phyloP scores from a whole-genome alignment of 176 grass and related monocot species.

The Miscanthus lutarioriparius region DNA sequence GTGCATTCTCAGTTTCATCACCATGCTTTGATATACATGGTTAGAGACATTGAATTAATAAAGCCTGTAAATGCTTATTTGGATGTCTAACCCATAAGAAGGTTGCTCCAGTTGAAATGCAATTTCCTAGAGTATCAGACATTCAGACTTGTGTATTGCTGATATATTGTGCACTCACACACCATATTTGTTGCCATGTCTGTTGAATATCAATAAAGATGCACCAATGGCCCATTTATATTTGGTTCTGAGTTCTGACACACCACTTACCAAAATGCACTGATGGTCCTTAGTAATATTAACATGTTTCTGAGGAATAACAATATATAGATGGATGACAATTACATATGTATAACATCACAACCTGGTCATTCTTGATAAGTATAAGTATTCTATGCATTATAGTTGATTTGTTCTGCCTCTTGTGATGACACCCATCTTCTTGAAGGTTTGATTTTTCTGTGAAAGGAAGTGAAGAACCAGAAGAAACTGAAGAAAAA shows the following conservation, averaged over 20 bases:
- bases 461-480: conserved; percentile 54
- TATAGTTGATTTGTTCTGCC: conserved; percentile 25
- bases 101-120: background rate
- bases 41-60: background rate
- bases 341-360: background rate
- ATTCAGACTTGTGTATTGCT: background rate
- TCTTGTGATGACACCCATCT: conserved; percentile 11
- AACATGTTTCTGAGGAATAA: background rate
- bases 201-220: conserved; percentile 2
- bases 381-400: background rate
- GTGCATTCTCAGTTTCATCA: background rate
- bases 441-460: conserved; percentile 88
- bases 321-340: background rate
- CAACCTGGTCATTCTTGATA: background rate
- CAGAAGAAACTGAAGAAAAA: conserved; percentile 85
- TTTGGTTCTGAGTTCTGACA: background rate
- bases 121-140: background rate
- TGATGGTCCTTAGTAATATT: conserved; percentile 6
- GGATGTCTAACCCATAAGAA: background rate
- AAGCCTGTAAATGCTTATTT: background rate
- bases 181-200: background rate
- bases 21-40: background rate
- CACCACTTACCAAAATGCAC: background rate
- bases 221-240: background rate
- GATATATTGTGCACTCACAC: background rate